Conservation (phyloP, 1,284 basidiomycete genomes). For the Mycosarcoma maydis region DNA sequence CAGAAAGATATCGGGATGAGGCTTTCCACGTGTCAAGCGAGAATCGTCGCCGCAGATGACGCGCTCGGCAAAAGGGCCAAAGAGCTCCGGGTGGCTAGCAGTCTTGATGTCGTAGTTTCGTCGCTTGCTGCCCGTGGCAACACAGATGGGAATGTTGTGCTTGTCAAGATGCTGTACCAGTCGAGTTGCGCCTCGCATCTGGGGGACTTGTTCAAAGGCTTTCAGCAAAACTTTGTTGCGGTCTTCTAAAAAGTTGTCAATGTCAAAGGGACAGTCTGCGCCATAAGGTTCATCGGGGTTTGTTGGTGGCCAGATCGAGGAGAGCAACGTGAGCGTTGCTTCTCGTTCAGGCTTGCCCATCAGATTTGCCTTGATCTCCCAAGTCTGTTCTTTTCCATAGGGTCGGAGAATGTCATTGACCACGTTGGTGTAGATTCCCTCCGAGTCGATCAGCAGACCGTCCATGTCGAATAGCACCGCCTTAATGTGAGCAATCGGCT, state of each 20-base stretch:
- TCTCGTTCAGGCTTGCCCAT: constrained; percentile 67
- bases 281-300: constrained; percentile 38
- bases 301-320: constrained; percentile 59
- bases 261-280: constrained; percentile 61
- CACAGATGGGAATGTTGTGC: constrained; percentile 63
- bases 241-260: constrained; percentile 60
- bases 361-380: constrained; percentile 66
- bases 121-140: constrained; percentile 65
- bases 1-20: constrained; percentile 65
- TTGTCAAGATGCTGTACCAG: constrained; percentile 62
- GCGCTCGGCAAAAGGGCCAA: constrained; percentile 54
- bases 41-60: constrained; percentile 65
- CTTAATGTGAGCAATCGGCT: constrained; percentile 44
- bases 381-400: constrained; percentile 66
- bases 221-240: constrained; percentile 59
- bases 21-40: constrained; percentile 61
- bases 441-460: constrained; percentile 65
- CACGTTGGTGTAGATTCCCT: constrained; percentile 65
- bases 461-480: constrained; percentile 64
- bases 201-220: constrained; percentile 58
- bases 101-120: constrained; percentile 65
- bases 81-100: constrained; percentile 48
- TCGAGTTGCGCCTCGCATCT: constrained; percentile 65
- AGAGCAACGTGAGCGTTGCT: constrained; percentile 59
- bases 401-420: constrained; percentile 65